A percentile compares a stretch with the other conserved stretches of the same genome.
These are phyloP conservation scores for Thelephora aurantiotincta DNA, from an alignment of 768 basidiomycete species.

Conservation along the genomic window DNA sequence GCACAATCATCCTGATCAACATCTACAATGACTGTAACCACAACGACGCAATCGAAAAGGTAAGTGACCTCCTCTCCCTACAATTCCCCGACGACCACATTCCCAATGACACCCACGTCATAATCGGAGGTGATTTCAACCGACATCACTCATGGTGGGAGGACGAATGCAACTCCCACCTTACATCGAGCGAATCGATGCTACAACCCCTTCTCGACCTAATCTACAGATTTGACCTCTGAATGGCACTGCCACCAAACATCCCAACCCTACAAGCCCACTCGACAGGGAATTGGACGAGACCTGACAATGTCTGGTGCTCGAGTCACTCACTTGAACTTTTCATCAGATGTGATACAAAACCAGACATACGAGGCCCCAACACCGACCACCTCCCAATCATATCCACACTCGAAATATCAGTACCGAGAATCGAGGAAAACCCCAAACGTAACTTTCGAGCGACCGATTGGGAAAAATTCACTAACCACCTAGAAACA, in stretches of 20 bases:
- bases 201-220: conserved; percentile 20
- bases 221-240: conserved; percentile 14
- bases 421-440: not conserved
- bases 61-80: no score
- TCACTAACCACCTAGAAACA: conserved; percentile 11
- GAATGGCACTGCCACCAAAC: conserved; percentile 19
- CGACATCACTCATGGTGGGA: conserved; percentile 27
- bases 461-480: conserved; percentile 17
- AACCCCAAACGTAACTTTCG: conserved; percentile 14
- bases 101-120: no score
- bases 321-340: conserved; percentile 7
- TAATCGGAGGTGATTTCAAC: conserved; percentile 26
- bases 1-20: not conserved
- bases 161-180: conserved; percentile 14
- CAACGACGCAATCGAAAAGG: no score
- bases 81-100: no score
- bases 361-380: conserved; percentile 6
- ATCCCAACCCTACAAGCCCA: conserved; percentile 20
- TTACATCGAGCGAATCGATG: conserved; percentile 22
- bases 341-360: conserved; percentile 17
- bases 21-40: no score
- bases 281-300: conserved; percentile 19
- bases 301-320: conserved; percentile 31
- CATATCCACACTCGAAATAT: conserved; percentile 15
- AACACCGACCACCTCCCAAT: conserved; percentile 30